Base-by-base conservation (phyloP, 1,139 yeast species). In the Spencermartinsiella ligniputridi region DNA sequence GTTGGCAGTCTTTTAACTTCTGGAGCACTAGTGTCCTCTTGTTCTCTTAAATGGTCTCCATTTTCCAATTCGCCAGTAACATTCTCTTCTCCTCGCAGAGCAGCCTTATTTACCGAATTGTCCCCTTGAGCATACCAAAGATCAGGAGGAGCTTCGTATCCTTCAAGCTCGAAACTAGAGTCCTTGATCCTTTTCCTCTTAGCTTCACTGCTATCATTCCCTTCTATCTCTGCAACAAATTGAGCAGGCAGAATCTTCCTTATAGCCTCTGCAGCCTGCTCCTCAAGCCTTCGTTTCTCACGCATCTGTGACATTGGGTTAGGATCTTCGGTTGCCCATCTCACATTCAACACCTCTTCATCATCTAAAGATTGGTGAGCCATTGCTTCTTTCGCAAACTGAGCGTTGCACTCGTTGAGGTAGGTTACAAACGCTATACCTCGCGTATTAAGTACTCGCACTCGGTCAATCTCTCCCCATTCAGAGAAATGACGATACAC, bases 241-340 rank as follows among this genome's bases (percentile, higher is more conserved):
- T 54, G 53, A 20, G 53, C 54, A 1, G 69, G 69, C 15, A 68
- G 50, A 29, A 67, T 47, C 42, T 57, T 54, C 29, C 63, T 53
- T 25, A 68, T 66, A 1, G 67, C 68, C 30, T 64, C 67, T 0
- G 70, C 70, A 0, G 72, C 71, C 44, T 66, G 68, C 40, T 68
- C 70, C 40, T 68, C 69, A 13, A 66, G 48, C 17, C 64, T 45
- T 30, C 68, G 50, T 46, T 66, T 62, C 47, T 76, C 78, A 44
- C 79, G 68, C 39, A 68, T 68, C 53, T 76, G 75, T 0, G 92
- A 84, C 2, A 68, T 70, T 0, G 94, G 94, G 56, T 82, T 83
- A 0, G 95, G 95, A 60, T 87, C 96, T 45, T 83, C 92, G 47
- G 78, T 81, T 0, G 97, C 96, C 97, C 97, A 92, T 50, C 89